phyloP scores from a whole-genome alignment of 768 basidiomycete genomes.

The Symmetrospora coprosmae region DNA sequence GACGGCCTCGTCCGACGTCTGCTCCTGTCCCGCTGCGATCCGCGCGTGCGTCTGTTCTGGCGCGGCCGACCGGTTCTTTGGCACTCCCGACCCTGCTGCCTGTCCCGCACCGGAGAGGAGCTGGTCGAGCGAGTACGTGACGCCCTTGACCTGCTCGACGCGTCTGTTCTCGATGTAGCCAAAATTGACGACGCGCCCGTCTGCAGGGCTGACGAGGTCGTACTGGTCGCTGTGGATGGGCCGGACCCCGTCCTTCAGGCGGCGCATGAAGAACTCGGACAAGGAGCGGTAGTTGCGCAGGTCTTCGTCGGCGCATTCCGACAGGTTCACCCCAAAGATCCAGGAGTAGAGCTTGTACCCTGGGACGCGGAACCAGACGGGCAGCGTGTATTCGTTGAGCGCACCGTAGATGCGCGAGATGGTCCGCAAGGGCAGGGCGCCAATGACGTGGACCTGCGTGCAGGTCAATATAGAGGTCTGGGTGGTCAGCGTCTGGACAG shows the following conservation, averaged over 20 bases:
- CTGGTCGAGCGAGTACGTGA: conserved; percentile 89
- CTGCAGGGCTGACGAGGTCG: conserved; percentile 77
- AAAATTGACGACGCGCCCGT: conserved; percentile 82
- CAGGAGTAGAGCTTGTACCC: conserved; percentile 72
- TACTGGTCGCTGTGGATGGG: conserved; percentile 60
- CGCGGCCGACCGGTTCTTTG: conserved; percentile 33
- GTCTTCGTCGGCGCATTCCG: conserved; percentile 70
- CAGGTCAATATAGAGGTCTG: background rate
- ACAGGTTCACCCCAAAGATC: conserved; percentile 85
- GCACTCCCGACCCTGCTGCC: conserved; percentile 40
- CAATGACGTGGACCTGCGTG: conserved; percentile 74
- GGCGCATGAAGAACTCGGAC: conserved; percentile 92
- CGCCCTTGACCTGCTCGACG: conserved; percentile 94
- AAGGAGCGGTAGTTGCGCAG: conserved; percentile 65
- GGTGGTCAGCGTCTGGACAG: too few species aligned
- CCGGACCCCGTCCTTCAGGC: conserved; percentile 62
- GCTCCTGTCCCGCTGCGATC: conserved; percentile 15
- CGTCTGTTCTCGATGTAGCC: conserved; percentile 60
- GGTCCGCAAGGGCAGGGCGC: conserved; percentile 82
- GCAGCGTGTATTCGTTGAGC: conserved; percentile 79
- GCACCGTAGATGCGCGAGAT: conserved; percentile 97
- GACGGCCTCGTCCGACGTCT: background rate
- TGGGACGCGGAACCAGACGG: conserved; percentile 85
- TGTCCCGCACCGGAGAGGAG: conserved; percentile 50
- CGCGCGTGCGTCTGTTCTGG: conserved; percentile 44